A percentile compares a stretch with the other conserved stretches of the same genome.
These are phyloP conservation scores for Royoungia palumana DNA, from an alignment of 768 basidiomycete species.

Conservation along the genomic window DNA sequence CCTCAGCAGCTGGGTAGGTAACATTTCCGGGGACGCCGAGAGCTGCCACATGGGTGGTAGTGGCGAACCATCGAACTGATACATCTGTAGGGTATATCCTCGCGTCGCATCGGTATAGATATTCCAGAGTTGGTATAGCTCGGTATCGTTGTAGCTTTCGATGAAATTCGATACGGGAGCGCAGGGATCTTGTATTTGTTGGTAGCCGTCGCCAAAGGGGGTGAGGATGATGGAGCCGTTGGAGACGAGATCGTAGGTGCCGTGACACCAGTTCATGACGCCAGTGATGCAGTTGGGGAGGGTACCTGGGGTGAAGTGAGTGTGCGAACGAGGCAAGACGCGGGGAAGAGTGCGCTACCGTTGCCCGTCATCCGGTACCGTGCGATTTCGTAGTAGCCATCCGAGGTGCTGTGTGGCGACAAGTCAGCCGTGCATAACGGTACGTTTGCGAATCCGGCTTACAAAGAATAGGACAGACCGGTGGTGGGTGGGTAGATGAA, in stretches of 20 bases:
- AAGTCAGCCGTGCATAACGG: neutral
- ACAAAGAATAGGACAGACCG: constrained; percentile 91
- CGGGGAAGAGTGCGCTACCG: constrained; percentile 42
- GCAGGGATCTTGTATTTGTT: constrained; percentile 94
- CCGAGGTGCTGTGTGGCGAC: constrained; percentile 47
- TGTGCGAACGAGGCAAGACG: neutral
- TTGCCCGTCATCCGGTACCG: constrained; percentile 89
- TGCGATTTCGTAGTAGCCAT: constrained; percentile 83
- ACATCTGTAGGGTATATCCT: constrained; percentile 73
- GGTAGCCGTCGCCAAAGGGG: constrained; percentile 85
- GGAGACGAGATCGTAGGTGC: constrained; percentile 57
- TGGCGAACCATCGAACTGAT: constrained; percentile 73
- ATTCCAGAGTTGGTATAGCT: constrained; percentile 61
- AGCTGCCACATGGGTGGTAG: constrained; percentile 67
- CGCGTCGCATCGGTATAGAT: constrained; percentile 64
- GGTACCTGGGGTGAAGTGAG: constrained; percentile 48
- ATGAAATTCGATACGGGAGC: constrained; percentile 86
- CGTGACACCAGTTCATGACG: constrained; percentile 87
- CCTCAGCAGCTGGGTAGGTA: constrained; percentile 67
- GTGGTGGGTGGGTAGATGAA: constrained; percentile 85
- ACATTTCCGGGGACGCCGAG: constrained; percentile 79
- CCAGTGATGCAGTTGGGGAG: constrained; percentile 88
- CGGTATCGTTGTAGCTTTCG: constrained; percentile 75
- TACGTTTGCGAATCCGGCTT: constrained; percentile 25
- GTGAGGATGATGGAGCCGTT: constrained; percentile 80